Base-by-base conservation (phyloP, 129 eudicot genomes). In the Centaurea solstitialis region DNA sequence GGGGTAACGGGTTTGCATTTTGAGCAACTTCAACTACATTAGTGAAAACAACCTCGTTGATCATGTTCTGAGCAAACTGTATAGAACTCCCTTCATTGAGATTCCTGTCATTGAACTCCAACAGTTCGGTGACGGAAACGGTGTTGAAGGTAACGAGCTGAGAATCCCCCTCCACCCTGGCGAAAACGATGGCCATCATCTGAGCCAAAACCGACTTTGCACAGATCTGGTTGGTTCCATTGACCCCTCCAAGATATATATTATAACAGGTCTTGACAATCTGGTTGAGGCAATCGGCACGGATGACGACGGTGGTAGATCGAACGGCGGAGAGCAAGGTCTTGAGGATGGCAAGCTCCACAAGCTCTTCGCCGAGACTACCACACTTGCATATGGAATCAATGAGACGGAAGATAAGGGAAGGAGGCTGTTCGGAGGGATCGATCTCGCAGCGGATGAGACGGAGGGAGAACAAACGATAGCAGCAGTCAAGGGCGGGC, bases 141-240 rank as follows among this genome's bases (percentile, higher is more conserved):
- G 80, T 92, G 26, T 76, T 80, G 13, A 95, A 86, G 7, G 74
- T 73, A 5, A 83, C 93, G 6, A 73, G 15, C 85, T 85, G 41
- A 7, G 93, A 85, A 74, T 92, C 91, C 41, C 87, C 91, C 72
- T 95, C 97, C 6, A 87, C 93, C 78, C 99, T 70, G 13, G 95
- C 70, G 61, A 92, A 95, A 20, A 92, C 82, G 72, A 95, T 89
- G 76, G 88, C 41, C 98, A 92, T 91, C 93, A 92, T 95, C 89
- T 95, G 99, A 6, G 99, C 98, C 43, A 95, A 78, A n/a, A 92
- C 98, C 0, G 98, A 78, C 88, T 95, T 95, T 1, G 99, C 99
- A 70, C 99, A 95, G 87, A 95, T 95, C 94, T 95, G 99, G 81
- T 95, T 95, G n/a, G 99, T 95, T 77, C 99, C 99, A 82, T 83